These are phyloP conservation scores for Xylariaceae sp. DNA, from an alignment of 2,329 filamentous ascomycete species.

Conservation along the genomic window DNA sequence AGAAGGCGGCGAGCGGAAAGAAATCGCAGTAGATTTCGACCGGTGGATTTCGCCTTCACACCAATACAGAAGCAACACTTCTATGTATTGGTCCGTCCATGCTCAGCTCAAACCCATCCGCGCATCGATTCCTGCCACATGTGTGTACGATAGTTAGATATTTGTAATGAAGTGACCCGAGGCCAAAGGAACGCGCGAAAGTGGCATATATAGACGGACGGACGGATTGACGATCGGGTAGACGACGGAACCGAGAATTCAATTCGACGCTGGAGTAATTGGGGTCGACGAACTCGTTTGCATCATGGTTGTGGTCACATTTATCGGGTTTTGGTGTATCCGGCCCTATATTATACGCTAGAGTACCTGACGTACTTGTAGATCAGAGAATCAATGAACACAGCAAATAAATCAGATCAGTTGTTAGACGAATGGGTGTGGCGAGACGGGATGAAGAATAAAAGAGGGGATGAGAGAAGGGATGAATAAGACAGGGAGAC, in stretches of 20 bases:
- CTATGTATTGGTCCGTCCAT: background rate
- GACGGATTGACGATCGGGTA: background rate
- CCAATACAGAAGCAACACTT: background rate
- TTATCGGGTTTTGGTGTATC: too few relatives aligned
- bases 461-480: background rate
- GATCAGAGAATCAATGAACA: too few relatives aligned
- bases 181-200: background rate
- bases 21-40: constrained; percentile 24
- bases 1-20: constrained; percentile 28
- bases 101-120: background rate
- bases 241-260: background rate
- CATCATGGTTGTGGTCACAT: too few relatives aligned
- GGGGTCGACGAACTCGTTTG: too few relatives aligned
- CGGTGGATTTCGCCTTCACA: background rate
- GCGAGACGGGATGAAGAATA: background rate
- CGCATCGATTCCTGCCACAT: background rate
- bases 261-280: too few relatives aligned
- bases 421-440: background rate
- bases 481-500: background rate
- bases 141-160: background rate
- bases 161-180: background rate
- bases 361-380: too few relatives aligned
- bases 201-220: background rate
- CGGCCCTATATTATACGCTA: too few relatives aligned
- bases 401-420: background rate